Base-by-base conservation (phyloP, 2,329 filamentous ascomycete genomes). In the Alternaria postmessia region DNA sequence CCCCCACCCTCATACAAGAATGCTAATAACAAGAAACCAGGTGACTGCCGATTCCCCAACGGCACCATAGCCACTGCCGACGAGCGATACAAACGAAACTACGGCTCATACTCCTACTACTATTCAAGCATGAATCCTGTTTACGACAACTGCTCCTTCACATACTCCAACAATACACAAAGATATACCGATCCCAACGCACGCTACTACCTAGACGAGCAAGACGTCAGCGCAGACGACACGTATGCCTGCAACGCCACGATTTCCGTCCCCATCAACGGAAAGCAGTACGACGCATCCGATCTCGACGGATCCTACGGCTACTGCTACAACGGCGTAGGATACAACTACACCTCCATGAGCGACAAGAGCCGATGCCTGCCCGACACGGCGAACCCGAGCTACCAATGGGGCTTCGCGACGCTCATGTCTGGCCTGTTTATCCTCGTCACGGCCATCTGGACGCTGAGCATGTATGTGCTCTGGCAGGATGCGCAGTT, bases 351-450 rank as follows among this genome's bases (percentile, higher is more conserved):
- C 11, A 3, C 0, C 3, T 57, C 48, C 9, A 43, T 73, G 22
- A n/a, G n/a, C 0, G 51, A 61, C 9, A 63, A 63, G 34, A 54
- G 62, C 5, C 67, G 67, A 1, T 77, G 73, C 49, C 63, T 78
- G 0, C 74, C 75, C 18, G 69, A 77, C 54, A 73, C 70, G 0
- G 58, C 59, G 5, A 48, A 69, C 12, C 64, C 65, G 5, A 51
- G 65, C 0, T 79, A 80, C 42, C 46, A 74, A 57, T 80, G 77
- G 78, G 78, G 78, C 8, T 80, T 79, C 61, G 75, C 73, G 0
- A 75, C 75, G 34, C 69, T 78, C 63, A 63, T 79, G 7, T 66
- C 74, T 3, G 72, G 67, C 4, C 38, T 75, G 4, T 72, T 78
- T 22, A 57, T 78, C 20, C 67, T 79, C 43, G 28, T 73, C 1